These are phyloP conservation scores for Amauroascus niger DNA, from an alignment of 2,329 filamentous ascomycete genomes.

Conservation along the genomic window DNA sequence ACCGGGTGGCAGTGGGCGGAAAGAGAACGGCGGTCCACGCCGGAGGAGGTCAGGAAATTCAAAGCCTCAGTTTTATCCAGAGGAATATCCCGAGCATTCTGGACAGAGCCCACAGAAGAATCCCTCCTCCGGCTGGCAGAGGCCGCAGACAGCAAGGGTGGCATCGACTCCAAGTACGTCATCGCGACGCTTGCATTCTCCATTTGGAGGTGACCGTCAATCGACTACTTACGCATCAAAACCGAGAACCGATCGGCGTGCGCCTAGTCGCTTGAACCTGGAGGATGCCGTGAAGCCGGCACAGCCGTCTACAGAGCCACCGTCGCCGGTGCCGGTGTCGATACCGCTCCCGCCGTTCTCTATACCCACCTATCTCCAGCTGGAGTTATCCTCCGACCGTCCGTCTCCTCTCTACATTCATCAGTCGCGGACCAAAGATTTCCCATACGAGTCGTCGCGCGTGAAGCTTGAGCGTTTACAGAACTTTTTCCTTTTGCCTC, in stretches of 20 bases:
- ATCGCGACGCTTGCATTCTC: constrained; percentile 25
- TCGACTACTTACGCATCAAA: constrained; percentile 28
- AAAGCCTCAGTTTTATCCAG: constrained; percentile 23
- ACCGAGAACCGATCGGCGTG: constrained; percentile 27
- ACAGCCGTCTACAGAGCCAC: constrained; percentile 16
- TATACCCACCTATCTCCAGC: constrained; percentile 55
- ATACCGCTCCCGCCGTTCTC: constrained; percentile 55
- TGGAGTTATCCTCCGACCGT: constrained; percentile 52
- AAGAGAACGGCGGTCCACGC: constrained; percentile 7
- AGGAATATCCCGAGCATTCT: constrained; percentile 21
- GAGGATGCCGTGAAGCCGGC: constrained; percentile 18
- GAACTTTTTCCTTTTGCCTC: constrained; percentile 76
- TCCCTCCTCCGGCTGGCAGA: constrained; percentile 22
- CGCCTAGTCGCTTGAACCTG: constrained; percentile 25
- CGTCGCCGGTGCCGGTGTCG: constrained; percentile 43
- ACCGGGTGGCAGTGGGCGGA: neutral
- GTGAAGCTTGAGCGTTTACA: constrained; percentile 85
- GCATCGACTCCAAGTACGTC: constrained; percentile 31
- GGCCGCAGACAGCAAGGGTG: constrained; percentile 27
- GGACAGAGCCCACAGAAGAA: constrained; percentile 17
- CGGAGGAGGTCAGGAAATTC: constrained; percentile 12
- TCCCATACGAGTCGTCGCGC: constrained; percentile 82
- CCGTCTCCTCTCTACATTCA: constrained; percentile 57
- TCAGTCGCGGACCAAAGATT: constrained; percentile 46
- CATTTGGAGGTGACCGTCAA: constrained; percentile 25